Conservation (phyloP, 495 filamentous ascomycete genomes). For the Neurospora sublineolata region DNA sequence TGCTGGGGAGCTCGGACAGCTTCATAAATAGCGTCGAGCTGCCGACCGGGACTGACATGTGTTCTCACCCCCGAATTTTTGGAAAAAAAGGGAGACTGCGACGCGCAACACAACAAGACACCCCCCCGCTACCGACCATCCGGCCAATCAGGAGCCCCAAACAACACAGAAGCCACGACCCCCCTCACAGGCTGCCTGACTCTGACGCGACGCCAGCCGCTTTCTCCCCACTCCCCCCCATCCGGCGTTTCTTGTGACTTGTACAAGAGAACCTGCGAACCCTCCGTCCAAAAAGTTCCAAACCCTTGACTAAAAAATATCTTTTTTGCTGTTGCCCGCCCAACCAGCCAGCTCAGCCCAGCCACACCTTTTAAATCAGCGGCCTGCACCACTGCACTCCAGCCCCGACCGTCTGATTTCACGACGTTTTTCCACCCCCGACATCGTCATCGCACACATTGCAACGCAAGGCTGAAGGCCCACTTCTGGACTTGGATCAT, state of each 20-base stretch:
- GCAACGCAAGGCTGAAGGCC: constrained; percentile 17
- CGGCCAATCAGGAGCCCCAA: constrained; percentile 13
- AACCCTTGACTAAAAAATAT: constrained; percentile 1
- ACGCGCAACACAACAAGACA: constrained; percentile 14
- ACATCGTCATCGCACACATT: constrained; percentile 5
- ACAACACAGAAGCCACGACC: not conserved
- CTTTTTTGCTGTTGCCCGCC: not conserved
- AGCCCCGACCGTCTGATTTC: constrained; percentile 1
- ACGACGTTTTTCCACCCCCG: constrained; percentile 19
- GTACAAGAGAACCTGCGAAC: not conserved
- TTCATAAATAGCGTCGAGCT: constrained; percentile 31
- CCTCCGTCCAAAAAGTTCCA: not conserved
- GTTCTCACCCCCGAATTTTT: constrained; percentile 25
- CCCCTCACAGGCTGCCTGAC: not conserved
- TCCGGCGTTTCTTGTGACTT: not conserved
- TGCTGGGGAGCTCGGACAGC: constrained; percentile 11
- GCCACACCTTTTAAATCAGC: not conserved
- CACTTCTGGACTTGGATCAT: constrained; percentile 7
- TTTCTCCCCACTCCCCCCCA: not conserved
- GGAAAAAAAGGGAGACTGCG: constrained; percentile 10
- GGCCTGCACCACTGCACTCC: not conserved
- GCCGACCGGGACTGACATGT: constrained; percentile 28
- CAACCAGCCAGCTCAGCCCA: not conserved
- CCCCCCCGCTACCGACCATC: not conserved
- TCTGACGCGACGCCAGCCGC: not conserved